Percentiles rank a stretch among this genome's conserved stretches.
Conservation (phyloP, 2,329 filamentous ascomycete species). For the Aspergillus awamori region DNA sequence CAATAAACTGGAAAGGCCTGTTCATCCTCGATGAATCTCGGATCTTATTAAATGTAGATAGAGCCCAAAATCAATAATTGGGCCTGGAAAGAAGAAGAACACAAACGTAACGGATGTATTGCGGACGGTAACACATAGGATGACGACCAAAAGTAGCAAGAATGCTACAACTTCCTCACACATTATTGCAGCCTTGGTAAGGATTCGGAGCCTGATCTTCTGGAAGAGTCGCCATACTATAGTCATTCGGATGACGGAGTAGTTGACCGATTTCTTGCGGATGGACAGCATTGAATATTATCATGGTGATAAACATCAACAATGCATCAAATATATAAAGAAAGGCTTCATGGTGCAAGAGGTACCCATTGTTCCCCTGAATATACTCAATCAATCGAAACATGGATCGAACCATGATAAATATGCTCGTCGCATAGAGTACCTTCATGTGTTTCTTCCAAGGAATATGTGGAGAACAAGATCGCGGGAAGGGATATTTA, state of each 20-base stretch:
- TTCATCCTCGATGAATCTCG: no score
- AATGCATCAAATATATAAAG: constrained; percentile 14
- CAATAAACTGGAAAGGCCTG: no score
- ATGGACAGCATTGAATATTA: neutral
- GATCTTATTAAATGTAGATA: no score
- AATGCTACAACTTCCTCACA: no score
- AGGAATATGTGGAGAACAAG: neutral
- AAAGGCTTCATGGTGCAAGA: constrained; percentile 14
- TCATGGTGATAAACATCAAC: constrained; percentile 2
- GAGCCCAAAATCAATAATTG: no score
- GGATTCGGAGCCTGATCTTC: no score
- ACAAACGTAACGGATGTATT: no score
- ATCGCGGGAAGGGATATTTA: constrained; percentile 11
- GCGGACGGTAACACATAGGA: no score
- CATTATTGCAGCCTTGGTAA: no score
- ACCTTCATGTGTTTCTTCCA: constrained; percentile 18
- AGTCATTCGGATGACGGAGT: neutral
- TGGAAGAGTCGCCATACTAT: neutral
- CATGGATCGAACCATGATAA: constrained; percentile 25
- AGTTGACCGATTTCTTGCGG: neutral
- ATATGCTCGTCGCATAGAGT: constrained; percentile 17
- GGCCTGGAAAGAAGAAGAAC: no score
- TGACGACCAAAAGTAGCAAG: no score
- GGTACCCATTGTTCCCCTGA: constrained; percentile 13
- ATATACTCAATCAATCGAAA: constrained; percentile 26